A percentile compares a stretch with the other conserved stretches of the same genome.
These are phyloP conservation scores for Pulveroboletus sp. DNA, from an alignment of 768 basidiomycete species.

Conservation along the genomic window DNA sequence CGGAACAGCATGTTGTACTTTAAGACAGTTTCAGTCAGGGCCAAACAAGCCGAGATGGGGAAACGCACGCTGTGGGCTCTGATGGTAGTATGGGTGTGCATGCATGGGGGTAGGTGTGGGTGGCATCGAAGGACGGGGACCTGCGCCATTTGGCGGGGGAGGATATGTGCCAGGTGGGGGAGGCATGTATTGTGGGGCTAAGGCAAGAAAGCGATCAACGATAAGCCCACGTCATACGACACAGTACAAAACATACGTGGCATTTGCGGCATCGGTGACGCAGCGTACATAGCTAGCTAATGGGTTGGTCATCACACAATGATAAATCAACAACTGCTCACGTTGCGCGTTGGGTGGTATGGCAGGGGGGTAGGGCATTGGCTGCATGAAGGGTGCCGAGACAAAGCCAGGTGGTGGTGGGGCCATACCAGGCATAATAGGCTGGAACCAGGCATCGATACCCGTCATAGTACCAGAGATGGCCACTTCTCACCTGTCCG, in stretches of 20 bases:
- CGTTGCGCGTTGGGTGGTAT: conserved; percentile 75
- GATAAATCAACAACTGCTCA: conserved; percentile 7
- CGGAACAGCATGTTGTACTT: conserved; percentile 85
- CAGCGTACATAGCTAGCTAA: conserved; percentile 69
- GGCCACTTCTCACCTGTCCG: conserved; percentile 51
- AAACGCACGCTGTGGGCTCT: conserved; percentile 78
- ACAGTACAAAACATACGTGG: conserved; percentile 57
- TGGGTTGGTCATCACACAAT: conserved; percentile 4
- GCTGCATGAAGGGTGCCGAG: conserved; percentile 79
- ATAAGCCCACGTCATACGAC: not conserved
- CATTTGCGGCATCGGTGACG: conserved; percentile 84
- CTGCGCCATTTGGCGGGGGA: conserved; percentile 73
- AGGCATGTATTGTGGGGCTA: conserved; percentile 77
- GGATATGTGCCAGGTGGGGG: conserved; percentile 77
- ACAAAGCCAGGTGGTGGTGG: conserved; percentile 84
- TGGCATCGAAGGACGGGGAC: conserved; percentile 86
- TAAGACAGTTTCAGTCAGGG: conserved; percentile 27
- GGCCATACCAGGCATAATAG: conserved; percentile 83
- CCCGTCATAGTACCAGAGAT: not conserved
- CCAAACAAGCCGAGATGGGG: conserved; percentile 15
- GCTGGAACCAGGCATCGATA: conserved; percentile 37
- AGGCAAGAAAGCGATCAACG: conserved; percentile 6
- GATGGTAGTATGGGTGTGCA: conserved; percentile 86
- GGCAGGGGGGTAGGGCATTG: conserved; percentile 76
- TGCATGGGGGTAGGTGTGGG: conserved; percentile 86